Evolutionary conservation across 1,284 basidiomycete genomes (phyloP).

Genomic region (Gomphus sp.): DNA sequence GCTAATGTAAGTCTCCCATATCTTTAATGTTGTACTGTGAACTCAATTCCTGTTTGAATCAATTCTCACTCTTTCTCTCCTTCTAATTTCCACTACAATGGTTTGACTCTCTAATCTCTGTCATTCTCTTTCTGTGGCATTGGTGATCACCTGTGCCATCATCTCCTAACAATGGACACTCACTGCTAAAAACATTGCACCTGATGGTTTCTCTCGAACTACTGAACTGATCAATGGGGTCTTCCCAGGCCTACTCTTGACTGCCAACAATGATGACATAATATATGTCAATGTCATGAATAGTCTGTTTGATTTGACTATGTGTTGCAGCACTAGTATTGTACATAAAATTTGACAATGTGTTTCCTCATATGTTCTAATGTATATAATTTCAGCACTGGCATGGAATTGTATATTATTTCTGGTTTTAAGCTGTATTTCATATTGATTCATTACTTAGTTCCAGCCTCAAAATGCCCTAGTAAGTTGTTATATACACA

Average conservation of each 20-base stretch:
- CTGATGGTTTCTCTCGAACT: too few species aligned
- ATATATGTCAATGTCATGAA: slow-evolving; percentile 9
- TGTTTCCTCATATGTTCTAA: too few species aligned
- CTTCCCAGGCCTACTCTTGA: slow-evolving; percentile 19
- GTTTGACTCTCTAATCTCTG: too few species aligned
- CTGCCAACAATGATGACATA: slow-evolving; percentile 18
- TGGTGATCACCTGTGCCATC: neutral
- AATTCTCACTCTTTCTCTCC: too few species aligned
- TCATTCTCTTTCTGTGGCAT: neutral
- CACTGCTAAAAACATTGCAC: slow-evolving; percentile 15
- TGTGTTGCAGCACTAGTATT: too few species aligned
- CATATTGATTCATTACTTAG: neutral
- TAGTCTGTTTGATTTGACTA: too few species aligned
- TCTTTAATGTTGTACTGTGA: too few species aligned
- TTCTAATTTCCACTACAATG: too few species aligned
- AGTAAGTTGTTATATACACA: neutral
- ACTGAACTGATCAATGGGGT: slow-evolving; percentile 18
- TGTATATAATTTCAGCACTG: slow-evolving; percentile 2
- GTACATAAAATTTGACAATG: too few species aligned
- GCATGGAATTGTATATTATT: slow-evolving; percentile 5
- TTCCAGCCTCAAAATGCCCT: slow-evolving; percentile 6
- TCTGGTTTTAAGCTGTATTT: neutral
- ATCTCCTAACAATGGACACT: slow-evolving; percentile 12
- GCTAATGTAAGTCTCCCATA: too few species aligned
- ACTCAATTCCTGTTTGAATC: too few species aligned